Base-by-base conservation (phyloP, 1,284 basidiomycete genomes). In the Lentinula novae-zelandiae region DNA sequence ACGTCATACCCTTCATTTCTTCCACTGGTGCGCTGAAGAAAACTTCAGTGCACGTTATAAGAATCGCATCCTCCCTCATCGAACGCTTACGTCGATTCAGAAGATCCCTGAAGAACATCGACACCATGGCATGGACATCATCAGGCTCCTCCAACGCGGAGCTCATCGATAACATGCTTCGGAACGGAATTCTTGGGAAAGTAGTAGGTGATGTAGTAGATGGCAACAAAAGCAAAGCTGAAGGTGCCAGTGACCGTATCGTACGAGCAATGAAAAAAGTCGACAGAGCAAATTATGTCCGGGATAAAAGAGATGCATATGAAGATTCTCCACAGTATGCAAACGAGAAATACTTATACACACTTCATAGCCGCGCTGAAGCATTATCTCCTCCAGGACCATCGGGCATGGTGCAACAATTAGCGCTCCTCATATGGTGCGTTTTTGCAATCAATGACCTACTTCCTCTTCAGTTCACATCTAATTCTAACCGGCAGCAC, bases 381-480 rank as follows among this genome's bases (percentile, higher is more conserved):
- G 20, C 10, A 3, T 15, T n/a, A n/a, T 4, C 22, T 46, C 39
- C 20, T 67, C 3, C n/a, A 93, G 90, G 71, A 67, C 80, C 8
- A 95, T 93, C 58, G 89, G 89, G 2, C 81, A 89, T 66, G 87
- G 84, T 12, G 94, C 93, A 20, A 96, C 94, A 0, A 95, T 96
- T 64, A 91, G 89, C 53, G 95, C 94, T 0, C 94, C 94, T 2
- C 94, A 96, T 71, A 96, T 95, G 92, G 90, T 89, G 22, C 3
- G 34, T 36, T 15, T 0, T 38, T 27, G 27, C 27, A 27, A 39
- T 17, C 53, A 34, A 65, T 61, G 49, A 20, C 38, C 2, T 38
- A 8, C 27, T 31, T 10, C 15, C 12, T 22, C 22, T 38, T 38
- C 12, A 10, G n/a, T 39, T 53, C 44, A 92, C 7, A 38, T 9